Evolutionary conservation across 2,329 filamentous ascomycete genomes (phyloP), one percentile per base, ranked within the genome.

Genomic region (Zelopaecilomyces penicillatus): DNA sequence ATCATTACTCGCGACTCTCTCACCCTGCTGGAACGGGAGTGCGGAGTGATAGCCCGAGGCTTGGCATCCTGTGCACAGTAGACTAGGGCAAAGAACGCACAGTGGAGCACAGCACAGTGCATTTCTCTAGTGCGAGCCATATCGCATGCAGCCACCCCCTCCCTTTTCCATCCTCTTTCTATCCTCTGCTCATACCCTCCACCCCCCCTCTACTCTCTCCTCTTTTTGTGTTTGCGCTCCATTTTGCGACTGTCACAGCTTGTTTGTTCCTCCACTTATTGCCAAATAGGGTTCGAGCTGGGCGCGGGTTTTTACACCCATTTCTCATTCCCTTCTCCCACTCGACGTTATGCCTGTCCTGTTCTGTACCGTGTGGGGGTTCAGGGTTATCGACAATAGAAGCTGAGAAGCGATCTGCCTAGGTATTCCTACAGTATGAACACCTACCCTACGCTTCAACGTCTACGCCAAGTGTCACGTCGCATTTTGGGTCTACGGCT

Each of bases 381-480:
- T 19, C 19, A 19, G 19, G 19, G 19, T 3, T 19, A 19, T 19
- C 19, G 19, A 19, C 19, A 19, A 19, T 19, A 19, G 19, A 19
- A 19, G 19, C 19, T 19, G 19, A 19, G 19, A 19, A 19, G 19
- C 19, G 19, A 19, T 19, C 19, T 19, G 19, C 19, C 19, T 19
- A 19, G 19, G 19, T 19, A 19, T 19, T 19, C 19, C 19, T 19
- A 19, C 19, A 19, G 19, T 19, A 19, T 19, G 19, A 19, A 3
- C 19, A 19, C 19, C 19, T 19, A 19, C 19, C 19, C 19, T 19
- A 19, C 19, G 19, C 19, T 19, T 19, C 19, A 19, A 19, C 19
- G 19, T 19, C 19, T 19, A 19, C 2, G 19, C 30, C 33, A 39
- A 42, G 50, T 56, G 54, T 54, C 48, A 56, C 54, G 51, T 56